Conservation (phyloP, 164 flowering plant genomes). For the Chimonanthus praecox region DNA sequence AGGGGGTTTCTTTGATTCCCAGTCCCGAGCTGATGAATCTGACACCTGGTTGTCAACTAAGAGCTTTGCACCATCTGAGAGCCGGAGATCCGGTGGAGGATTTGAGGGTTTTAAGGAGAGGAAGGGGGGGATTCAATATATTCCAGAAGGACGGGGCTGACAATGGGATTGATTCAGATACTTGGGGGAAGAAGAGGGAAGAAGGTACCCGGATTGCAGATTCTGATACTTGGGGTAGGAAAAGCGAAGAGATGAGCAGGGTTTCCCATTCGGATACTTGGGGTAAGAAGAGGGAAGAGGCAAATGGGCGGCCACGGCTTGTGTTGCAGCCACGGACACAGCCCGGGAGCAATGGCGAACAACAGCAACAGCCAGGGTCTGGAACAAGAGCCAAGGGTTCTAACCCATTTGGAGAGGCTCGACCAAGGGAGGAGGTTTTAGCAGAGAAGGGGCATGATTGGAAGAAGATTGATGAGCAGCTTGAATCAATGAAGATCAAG, state of each 20-base stretch:
- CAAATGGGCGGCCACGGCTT: conserved; percentile 54
- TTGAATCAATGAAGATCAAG: conserved; percentile 60
- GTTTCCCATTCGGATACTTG: conserved; percentile 1
- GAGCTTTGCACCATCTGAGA: conserved; percentile 2
- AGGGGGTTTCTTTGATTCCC: conserved; percentile 58
- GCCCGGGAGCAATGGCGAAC: conserved; percentile 33
- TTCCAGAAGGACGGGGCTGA: conserved; percentile 18
- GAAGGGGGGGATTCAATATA: conserved; percentile 29
- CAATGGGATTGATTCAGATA: conserved; percentile 28
- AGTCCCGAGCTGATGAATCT: conserved; percentile 76
- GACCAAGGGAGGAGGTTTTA: conserved; percentile 96
- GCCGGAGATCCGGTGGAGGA: conserved; percentile 10
- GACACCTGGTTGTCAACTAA: conserved; percentile 42
- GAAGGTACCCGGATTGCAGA: background rate
- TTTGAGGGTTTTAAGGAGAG: conserved; percentile 23
- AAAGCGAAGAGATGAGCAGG: conserved; percentile 8
- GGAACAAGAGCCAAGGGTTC: conserved; percentile 44
- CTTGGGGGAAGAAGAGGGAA: conserved; percentile 16
- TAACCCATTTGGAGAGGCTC: conserved; percentile 90
- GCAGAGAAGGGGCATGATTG: conserved; percentile 87
- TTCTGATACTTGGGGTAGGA: background rate
- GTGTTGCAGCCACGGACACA: conserved; percentile 69
- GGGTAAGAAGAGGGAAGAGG: conserved; percentile 15
- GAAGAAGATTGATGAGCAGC: conserved; percentile 89
- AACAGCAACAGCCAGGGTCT: conserved; percentile 18